A percentile compares a stretch with the other conserved stretches of the same genome.
Evolutionary conservation across 225 moss, liverwort and hornwort species (phyloP).

Genomic region (Neckera pumila): DNA sequence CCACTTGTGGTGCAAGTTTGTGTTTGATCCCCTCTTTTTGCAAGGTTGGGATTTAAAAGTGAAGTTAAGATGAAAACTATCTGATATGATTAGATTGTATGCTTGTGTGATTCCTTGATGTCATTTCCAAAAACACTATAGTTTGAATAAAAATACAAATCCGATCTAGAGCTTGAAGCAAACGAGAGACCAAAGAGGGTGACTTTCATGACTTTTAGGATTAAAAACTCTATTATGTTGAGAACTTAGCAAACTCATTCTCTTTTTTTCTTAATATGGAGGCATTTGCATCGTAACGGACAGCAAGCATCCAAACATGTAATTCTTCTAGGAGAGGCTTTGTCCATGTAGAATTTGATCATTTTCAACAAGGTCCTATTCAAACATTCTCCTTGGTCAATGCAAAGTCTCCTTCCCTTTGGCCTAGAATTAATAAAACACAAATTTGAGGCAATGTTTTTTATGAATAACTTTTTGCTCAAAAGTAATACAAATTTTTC

Average conservation of each 20-base stretch:
- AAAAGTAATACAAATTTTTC: neutral
- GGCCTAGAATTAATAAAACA: neutral
- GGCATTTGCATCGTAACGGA: neutral
- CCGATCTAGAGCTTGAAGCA: fast-evolving
- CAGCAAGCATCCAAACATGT: neutral
- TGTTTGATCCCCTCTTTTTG: neutral
- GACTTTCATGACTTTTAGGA: neutral
- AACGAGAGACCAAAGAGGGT: no score
- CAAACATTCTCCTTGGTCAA: no score
- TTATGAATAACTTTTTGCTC: neutral
- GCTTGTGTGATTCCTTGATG: neutral
- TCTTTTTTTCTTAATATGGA: neutral
- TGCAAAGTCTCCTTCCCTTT: neutral
- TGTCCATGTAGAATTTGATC: neutral
- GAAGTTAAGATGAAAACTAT: neutral
- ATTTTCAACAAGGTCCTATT: neutral
- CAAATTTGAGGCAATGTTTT: neutral
- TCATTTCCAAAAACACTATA: neutral
- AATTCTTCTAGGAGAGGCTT: neutral
- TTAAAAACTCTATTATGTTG: neutral
- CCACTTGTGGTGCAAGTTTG: neutral
- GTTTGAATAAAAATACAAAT: no score
- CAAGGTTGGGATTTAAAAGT: neutral
- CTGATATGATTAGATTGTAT: neutral
- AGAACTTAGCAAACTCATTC: neutral